A percentile compares a stretch with the other conserved stretches of the same genome.
Conservation (phyloP, 352 stramenopile species). For the Pythium utonaiense region DNA sequence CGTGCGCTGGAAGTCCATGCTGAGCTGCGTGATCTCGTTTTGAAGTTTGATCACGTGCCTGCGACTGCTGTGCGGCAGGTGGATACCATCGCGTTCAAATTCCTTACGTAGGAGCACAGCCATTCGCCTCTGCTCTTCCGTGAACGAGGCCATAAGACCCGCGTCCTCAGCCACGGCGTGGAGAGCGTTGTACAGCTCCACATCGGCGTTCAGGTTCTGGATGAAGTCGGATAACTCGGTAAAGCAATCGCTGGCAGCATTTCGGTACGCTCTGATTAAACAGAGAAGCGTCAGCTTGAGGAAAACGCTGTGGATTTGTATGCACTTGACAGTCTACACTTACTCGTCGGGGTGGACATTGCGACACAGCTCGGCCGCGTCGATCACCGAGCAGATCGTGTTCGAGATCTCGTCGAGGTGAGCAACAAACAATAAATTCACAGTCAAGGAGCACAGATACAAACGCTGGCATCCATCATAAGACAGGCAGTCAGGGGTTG, state of each 20-base stretch:
- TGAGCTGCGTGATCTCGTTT: conserved; percentile 84
- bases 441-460: conserved; percentile 1
- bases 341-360: conserved; percentile 90
- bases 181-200: conserved; percentile 87
- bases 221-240: conserved; percentile 93
- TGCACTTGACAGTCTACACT: conserved; percentile 2
- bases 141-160: conserved; percentile 54
- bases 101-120: conserved; percentile 85
- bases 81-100: conserved; percentile 95
- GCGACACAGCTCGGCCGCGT: conserved; percentile 93
- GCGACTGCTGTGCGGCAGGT: conserved; percentile 74
- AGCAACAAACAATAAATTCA: conserved; percentile 11
- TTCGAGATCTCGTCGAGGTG: conserved; percentile 94
- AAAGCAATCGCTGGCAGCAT: conserved; percentile 86
- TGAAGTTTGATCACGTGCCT: conserved; percentile 84
- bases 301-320: too few relatives aligned
- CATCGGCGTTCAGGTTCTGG: conserved; percentile 91
- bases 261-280: conserved; percentile 58
- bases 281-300: neutral
- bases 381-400: conserved; percentile 94
- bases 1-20: conserved; percentile 87
- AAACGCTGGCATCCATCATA: too few relatives aligned
- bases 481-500: neutral
- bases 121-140: conserved; percentile 90
- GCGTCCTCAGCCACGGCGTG: conserved; percentile 57